Evolutionary conservation across 805 yeast genomes (phyloP).

Genomic region (Candida hungchunana): DNA sequence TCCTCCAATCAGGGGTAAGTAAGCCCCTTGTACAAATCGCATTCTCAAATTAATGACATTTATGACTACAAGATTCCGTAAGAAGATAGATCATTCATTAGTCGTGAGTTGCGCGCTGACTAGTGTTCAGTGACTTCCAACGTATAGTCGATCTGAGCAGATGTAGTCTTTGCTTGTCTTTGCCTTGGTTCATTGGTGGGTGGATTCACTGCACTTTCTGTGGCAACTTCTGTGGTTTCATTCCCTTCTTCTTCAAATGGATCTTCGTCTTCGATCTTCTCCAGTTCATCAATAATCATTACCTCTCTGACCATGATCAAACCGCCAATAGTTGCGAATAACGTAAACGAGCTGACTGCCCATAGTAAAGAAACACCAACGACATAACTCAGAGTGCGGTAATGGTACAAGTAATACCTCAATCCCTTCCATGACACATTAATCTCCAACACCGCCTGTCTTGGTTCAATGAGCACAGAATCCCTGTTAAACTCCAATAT

Average conservation of each 20-base stretch:
- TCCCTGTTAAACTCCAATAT: constrained; percentile 23
- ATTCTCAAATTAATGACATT: not conserved
- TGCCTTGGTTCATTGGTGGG: too few species aligned
- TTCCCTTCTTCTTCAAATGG: constrained; percentile 4
- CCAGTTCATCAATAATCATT: constrained; percentile 1
- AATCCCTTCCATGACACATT: constrained; percentile 23
- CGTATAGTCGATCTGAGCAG: constrained; percentile 1
- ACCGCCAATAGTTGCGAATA: constrained; percentile 19
- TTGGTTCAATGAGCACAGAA: constrained; percentile 18
- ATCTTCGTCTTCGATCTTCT: constrained; percentile 6
- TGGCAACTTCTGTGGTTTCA: not conserved
- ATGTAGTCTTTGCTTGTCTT: too few species aligned
- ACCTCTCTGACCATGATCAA: constrained; percentile 16
- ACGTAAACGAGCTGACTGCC: constrained; percentile 13
- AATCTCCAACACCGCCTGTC: constrained; percentile 16
- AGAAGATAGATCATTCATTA: too few species aligned
- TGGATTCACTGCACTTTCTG: too few species aligned
- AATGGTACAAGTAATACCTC: constrained; percentile 23
- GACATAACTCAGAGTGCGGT: constrained; percentile 21
- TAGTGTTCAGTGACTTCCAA: constrained; percentile 1
- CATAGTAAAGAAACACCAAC: constrained; percentile 19
- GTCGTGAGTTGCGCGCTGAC: too few species aligned
- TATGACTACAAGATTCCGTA: too few species aligned
- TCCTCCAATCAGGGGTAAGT: constrained; percentile 12
- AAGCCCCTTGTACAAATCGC: not conserved